A percentile compares a stretch with the other conserved stretches of the same genome.
These are phyloP conservation scores for Citrus sinensis DNA, from an alignment of 345 rosid genomes.

Conservation along the genomic window DVS_A1.0 CM039164.1:1269501-1270000, in stretches of 20 bases:
- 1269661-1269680: constrained; percentile 23
- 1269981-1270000: constrained; percentile 78
- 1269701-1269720: constrained; percentile 20
- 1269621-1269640: constrained; percentile 60
- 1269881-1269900: constrained; percentile 82
- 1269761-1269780: constrained; percentile 32
- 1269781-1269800: constrained; percentile 33
- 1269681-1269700: constrained; percentile 28
- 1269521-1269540: constrained; percentile 68
- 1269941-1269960: constrained; percentile 81
- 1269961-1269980: constrained; percentile 89
- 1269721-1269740: constrained; percentile 37
- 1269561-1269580: constrained; percentile 57
- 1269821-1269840: constrained; percentile 29
- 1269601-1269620: constrained; percentile 61
- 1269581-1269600: constrained; percentile 65
- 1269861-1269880: constrained; percentile 78
- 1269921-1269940: constrained; percentile 81
- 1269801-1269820: constrained; percentile 26
- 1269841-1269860: constrained; percentile 62
- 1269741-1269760: constrained; percentile 12
- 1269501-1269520: constrained; percentile 35
- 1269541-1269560: constrained; percentile 56
- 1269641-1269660: constrained; percentile 69
- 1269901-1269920: constrained; percentile 59